These are phyloP conservation scores for Gossypium ekmanianum DNA, from an alignment of 345 rosid species.

Conservation along the genomic window DNA sequence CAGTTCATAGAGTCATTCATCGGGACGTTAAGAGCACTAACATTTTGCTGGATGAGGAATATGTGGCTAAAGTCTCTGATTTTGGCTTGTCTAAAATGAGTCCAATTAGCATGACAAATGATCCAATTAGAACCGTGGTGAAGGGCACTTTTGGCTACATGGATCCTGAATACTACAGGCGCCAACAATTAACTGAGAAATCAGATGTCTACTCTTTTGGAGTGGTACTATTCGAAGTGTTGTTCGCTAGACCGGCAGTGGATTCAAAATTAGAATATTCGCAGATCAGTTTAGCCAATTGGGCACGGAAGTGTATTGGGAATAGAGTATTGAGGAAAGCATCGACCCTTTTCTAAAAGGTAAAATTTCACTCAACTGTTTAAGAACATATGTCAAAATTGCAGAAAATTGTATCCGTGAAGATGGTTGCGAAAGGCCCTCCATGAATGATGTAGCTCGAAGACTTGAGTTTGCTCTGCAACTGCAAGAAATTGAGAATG, in stretches of 20 bases:
- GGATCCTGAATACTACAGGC: slow-evolving; percentile 32
- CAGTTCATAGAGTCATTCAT: slow-evolving; percentile 33
- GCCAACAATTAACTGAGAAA: slow-evolving; percentile 38
- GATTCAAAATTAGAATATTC: slow-evolving; percentile 31
- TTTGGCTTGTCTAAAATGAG: slow-evolving; percentile 38
- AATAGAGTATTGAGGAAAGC: slow-evolving; percentile 22
- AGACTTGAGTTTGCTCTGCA: slow-evolving; percentile 32
- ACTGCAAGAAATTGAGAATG: slow-evolving; percentile 18
- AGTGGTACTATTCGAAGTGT: slow-evolving; percentile 36
- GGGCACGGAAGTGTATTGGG: slow-evolving; percentile 35
- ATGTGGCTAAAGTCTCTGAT: slow-evolving; percentile 34
- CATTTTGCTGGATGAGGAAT: slow-evolving; percentile 36
- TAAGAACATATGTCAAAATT: slow-evolving; percentile 27
- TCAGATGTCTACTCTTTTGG: slow-evolving; percentile 42
- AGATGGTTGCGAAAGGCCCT: slow-evolving; percentile 27
- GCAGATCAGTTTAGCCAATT: slow-evolving; percentile 31
- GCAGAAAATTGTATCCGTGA: slow-evolving; percentile 32
- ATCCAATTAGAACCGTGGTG: slow-evolving; percentile 29
- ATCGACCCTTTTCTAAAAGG: slow-evolving; percentile 25
- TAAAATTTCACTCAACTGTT: slow-evolving; percentile 23
- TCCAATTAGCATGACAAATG: slow-evolving; percentile 28
- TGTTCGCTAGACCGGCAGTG: slow-evolving; percentile 33
- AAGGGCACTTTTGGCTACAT: slow-evolving; percentile 37
- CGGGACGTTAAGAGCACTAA: slow-evolving; percentile 39
- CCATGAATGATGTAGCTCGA: slow-evolving; percentile 34